Evolutionary conservation across 148 eudicot species (phyloP).

Genomic region (Limonium bicolor): DNA sequence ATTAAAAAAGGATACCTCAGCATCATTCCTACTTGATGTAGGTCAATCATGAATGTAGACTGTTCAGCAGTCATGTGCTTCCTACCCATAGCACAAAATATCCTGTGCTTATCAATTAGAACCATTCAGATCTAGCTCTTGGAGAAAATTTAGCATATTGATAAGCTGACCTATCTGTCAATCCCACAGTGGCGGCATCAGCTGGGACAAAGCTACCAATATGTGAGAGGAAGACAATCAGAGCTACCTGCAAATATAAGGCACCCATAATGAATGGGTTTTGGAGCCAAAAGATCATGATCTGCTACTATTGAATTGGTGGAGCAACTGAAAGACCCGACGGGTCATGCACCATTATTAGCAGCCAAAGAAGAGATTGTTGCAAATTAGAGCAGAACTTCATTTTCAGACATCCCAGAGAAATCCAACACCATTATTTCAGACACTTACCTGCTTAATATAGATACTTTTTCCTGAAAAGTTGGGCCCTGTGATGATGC

Average conservation of each 20-base stretch:
- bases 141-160: too few species aligned
- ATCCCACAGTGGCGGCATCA: conserved; percentile 89
- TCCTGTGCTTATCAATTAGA: conserved; percentile 28
- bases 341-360: too few species aligned
- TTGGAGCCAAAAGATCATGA: too few species aligned
- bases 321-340: too few species aligned
- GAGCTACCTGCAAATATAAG: conserved; percentile 62
- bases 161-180: conserved; percentile 85
- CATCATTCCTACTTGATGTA: conserved; percentile 96
- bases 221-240: conserved; percentile 95
- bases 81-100: conserved; percentile 94
- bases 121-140: too few species aligned
- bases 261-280: too few species aligned
- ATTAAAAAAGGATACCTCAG: conserved; percentile 79
- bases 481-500: conserved; percentile 91
- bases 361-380: too few species aligned
- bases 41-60: conserved; percentile 97
- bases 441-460: conserved; percentile 66
- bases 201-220: conserved; percentile 98
- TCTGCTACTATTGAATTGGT: too few species aligned
- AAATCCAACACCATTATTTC: too few species aligned
- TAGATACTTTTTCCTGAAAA: conserved; percentile 98
- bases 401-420: too few species aligned
- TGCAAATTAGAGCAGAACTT: too few species aligned
- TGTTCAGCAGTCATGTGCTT: conserved; percentile 87